These are phyloP conservation scores for Solanum bukasovii DNA, from an alignment of 257 asterid species.

Conservation along the genomic window DNA sequence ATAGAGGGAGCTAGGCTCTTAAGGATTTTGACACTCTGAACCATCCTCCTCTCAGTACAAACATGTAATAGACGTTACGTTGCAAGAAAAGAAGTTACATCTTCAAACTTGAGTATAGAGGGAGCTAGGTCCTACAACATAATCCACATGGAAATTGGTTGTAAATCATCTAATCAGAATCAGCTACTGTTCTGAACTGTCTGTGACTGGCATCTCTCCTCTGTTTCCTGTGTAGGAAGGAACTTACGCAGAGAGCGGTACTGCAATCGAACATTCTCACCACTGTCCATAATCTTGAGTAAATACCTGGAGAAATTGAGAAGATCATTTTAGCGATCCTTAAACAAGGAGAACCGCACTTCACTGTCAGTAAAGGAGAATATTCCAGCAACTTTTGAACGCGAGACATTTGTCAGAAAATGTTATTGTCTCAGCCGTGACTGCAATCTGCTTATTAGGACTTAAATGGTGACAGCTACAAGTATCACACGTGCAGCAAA, in stretches of 20 bases:
- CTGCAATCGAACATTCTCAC: slow-evolving; percentile 80
- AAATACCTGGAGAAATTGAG: slow-evolving; percentile 50
- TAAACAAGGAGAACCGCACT: not conserved
- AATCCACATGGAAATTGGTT: not conserved
- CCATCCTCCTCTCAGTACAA: not conserved
- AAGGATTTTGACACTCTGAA: not conserved
- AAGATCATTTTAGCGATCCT: not conserved
- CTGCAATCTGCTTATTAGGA: not conserved
- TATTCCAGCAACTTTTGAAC: not conserved
- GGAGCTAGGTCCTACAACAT: not conserved
- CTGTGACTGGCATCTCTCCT: slow-evolving; percentile 37
- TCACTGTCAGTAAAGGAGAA: not conserved
- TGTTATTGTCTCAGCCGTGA: not conserved
- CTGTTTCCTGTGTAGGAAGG: slow-evolving; percentile 36
- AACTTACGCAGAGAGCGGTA: slow-evolving; percentile 79
- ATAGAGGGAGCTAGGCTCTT: not conserved
- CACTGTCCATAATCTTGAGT: slow-evolving; percentile 71
- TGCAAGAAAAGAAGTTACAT: not conserved
- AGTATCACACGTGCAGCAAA: not conserved
- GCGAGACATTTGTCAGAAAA: not conserved
- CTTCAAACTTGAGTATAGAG: not conserved
- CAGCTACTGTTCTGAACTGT: slow-evolving; percentile 61
- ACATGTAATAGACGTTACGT: not conserved
- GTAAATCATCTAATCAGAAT: slow-evolving; percentile 19
- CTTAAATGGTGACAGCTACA: not conserved